Percentiles rank a stretch among this genome's conserved stretches.
These are phyloP conservation scores for Rugonectria rugulosa DNA, from an alignment of 2,329 filamentous ascomycete genomes.

Conservation along the genomic window DNA sequence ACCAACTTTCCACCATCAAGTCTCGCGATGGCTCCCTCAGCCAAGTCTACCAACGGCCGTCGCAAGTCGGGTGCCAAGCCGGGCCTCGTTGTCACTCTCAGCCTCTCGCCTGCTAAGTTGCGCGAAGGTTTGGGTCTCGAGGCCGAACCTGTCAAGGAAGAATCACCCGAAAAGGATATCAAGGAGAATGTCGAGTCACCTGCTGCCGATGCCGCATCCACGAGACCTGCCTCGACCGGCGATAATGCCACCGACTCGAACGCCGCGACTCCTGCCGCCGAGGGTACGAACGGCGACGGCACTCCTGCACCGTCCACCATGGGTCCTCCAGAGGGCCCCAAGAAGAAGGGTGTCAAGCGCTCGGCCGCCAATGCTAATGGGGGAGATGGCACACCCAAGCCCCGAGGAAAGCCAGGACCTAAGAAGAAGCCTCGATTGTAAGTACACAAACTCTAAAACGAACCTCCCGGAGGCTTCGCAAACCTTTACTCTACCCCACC, in stretches of 20 bases:
- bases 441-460: conserved; percentile 50
- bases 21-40: conserved; percentile 44
- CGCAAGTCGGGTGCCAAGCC: conserved; percentile 49
- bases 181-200: conserved; percentile 55
- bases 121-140: conserved; percentile 56
- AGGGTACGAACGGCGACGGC: conserved; percentile 55
- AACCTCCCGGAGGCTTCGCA: conserved; percentile 6
- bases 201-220: conserved; percentile 49
- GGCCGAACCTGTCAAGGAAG: conserved; percentile 49
- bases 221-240: conserved; percentile 51
- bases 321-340: conserved; percentile 69
- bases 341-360: conserved; percentile 80
- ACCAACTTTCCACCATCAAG: conserved; percentile 17
- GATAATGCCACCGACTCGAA: conserved; percentile 68
- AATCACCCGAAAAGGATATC: conserved; percentile 48
- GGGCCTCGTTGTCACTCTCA: conserved; percentile 58
- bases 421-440: conserved; percentile 97
- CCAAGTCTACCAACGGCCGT: conserved; percentile 45
- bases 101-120: conserved; percentile 58
- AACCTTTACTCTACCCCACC: neutral
- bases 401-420: conserved; percentile 86
- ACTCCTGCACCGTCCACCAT: conserved; percentile 64
- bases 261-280: conserved; percentile 64
- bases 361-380: conserved; percentile 71
- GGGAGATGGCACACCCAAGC: conserved; percentile 70